Percentiles rank a stretch among this genome's conserved stretches.
Evolutionary conservation across 352 stramenopile species (phyloP).

Genomic region (Phytophthora citricola): DNA sequence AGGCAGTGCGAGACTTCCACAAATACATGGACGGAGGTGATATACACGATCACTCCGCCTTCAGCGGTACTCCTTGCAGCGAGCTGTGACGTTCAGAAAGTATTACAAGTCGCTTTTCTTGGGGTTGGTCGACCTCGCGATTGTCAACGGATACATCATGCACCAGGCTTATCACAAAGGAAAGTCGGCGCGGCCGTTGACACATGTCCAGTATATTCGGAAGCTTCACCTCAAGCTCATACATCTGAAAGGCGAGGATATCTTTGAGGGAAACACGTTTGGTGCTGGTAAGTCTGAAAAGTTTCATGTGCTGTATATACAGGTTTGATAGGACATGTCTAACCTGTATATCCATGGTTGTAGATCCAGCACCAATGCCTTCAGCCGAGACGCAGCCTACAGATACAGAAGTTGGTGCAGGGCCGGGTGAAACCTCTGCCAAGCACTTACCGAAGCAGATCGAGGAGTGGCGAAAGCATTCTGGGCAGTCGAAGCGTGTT

Average conservation of each 20-base stretch:
- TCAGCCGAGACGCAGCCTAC: too few relatives aligned
- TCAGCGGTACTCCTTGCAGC: constrained; percentile 6
- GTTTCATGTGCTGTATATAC: not conserved
- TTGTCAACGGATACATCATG: constrained; percentile 9
- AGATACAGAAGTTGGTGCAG: too few relatives aligned
- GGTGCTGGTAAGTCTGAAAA: not conserved
- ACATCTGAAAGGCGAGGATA: not conserved
- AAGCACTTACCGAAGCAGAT: not conserved
- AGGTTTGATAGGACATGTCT: not conserved
- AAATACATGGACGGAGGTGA: not conserved
- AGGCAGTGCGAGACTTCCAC: constrained; percentile 5
- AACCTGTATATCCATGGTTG: not conserved
- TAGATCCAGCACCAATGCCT: not conserved
- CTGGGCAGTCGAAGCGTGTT: not conserved
- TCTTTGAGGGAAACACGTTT: constrained; percentile 7
- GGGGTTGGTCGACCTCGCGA: not conserved
- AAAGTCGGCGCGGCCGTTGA: not conserved
- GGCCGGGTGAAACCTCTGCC: too few relatives aligned
- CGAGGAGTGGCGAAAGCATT: constrained; percentile 1
- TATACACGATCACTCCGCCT: constrained; percentile 3
- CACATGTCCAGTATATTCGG: not conserved
- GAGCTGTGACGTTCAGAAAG: not conserved
- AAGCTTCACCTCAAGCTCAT: not conserved
- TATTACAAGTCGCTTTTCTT: constrained; percentile 10
- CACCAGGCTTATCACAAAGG: not conserved